Conservation (phyloP, 257 asterid species). For the Gentiana dahurica region DNA sequence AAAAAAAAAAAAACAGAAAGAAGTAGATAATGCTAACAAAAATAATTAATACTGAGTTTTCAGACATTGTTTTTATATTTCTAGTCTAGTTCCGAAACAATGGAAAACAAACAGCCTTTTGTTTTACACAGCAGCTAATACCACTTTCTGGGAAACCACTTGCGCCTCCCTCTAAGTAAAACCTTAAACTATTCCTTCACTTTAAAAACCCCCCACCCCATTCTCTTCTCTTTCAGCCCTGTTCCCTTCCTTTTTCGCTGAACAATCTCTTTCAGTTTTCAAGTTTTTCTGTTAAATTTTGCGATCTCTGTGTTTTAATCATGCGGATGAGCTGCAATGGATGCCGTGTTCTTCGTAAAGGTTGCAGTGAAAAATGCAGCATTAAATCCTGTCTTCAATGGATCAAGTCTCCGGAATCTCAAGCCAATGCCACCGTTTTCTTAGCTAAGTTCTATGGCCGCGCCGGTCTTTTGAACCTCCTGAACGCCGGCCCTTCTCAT, state of each 20-base stretch:
- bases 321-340: conserved; percentile 45
- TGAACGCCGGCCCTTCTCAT: conserved; percentile 28
- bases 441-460: conserved; percentile 43
- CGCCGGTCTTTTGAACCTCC: conserved; percentile 37
- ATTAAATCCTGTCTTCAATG: conserved; percentile 33
- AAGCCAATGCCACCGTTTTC: conserved; percentile 35
- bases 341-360: conserved; percentile 37
- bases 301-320: neutral
- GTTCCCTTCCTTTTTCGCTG: neutral
- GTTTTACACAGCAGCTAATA: conserved; percentile 7
- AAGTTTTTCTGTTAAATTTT: neutral
- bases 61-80: too few species aligned
- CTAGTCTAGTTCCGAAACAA: too few species aligned
- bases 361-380: conserved; percentile 26
- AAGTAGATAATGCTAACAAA: too few species aligned
- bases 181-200: neutral
- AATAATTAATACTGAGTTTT: too few species aligned
- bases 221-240: neutral
- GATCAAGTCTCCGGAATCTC: conserved; percentile 35
- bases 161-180: conserved; percentile 12
- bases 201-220: neutral
- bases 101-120: conserved; percentile 9
- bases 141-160: conserved; percentile 20
- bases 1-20: neutral
- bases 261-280: neutral